Evolutionary conservation across 2,329 filamentous ascomycete species (phyloP), one percentile per base, ranked within the genome.

Genomic region (Chaetomium olivaceum): DNA sequence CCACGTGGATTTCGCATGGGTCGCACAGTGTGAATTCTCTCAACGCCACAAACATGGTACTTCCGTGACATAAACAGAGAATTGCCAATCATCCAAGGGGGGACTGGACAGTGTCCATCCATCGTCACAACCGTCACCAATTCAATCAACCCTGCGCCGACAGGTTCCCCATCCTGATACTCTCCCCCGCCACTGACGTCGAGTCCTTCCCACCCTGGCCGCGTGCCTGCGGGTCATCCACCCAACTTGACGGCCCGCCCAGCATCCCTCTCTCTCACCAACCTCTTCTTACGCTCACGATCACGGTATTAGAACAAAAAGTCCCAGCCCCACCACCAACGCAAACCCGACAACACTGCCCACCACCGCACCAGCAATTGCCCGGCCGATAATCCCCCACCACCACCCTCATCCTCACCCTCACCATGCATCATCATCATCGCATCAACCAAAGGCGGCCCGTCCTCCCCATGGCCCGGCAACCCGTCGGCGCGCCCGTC

Each of bases 331-430:
- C 63, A 14, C 57, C 14, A 71, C 27, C 14, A 65, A 27, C 12
- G 60, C 58, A 3, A 69, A 8, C 6, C 70, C 69, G 1, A 66
- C 55, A 8, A 70, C 59, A 2, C 62, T n/a, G 5, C 70, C 70
- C 12, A 72, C 64, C 25, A 71, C 70, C 2, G 63, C 62, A 11
- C 70, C 70, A 2, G 70, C 70, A 21, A 71, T 66, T 3, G 63
- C 70, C 6, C 69, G 62, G 68, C 33, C 6, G 69, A 71, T 36
- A 70, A 57, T 6, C 46, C 12, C 4, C 43, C 55, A 19, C 25
- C 61, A 25, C n/a, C 43, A 19, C 1, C 19, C 14, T 27, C 55
- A 23, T 12, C 61, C 23, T 1, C 43, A 3, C 4, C 57, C 33
- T 33, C 39, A 11, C 25, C 50, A 8, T 27, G n/a, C n/a, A n/a